These are phyloP conservation scores for Candida morakotiae DNA, from an alignment of 805 yeast genomes.

Conservation along the genomic window DNA sequence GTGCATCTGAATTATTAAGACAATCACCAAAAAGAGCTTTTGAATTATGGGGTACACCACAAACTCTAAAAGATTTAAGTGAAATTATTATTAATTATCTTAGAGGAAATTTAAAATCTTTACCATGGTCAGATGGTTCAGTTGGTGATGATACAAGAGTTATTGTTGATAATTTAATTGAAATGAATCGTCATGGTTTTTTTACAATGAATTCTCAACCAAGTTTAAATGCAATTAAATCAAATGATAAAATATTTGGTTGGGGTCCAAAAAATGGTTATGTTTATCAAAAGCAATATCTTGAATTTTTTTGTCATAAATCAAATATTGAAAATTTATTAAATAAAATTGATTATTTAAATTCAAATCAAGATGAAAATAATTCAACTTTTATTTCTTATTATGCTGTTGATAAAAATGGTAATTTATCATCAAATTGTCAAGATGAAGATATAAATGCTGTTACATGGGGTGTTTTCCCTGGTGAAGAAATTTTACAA, in stretches of 20 bases:
- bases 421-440: conserved; percentile 64
- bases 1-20: conserved; percentile 74
- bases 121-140: conserved; percentile 97
- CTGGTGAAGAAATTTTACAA: conserved; percentile 90
- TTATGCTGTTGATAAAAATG: conserved; percentile 64
- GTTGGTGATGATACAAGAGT: conserved; percentile 69
- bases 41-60: conserved; percentile 88
- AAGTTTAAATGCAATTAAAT: conserved; percentile 73
- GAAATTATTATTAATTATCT: conserved; percentile 65
- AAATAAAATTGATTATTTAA: conserved; percentile 40
- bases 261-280: conserved; percentile 96
- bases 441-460: conserved; percentile 80
- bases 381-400: conserved; percentile 56
- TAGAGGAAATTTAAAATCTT: conserved; percentile 61
- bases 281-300: conserved; percentile 90
- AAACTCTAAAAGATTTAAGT: conserved; percentile 53
- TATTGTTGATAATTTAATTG: conserved; percentile 54
- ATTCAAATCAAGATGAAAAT: conserved; percentile 34
- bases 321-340: conserved; percentile 37
- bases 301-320: conserved; percentile 79
- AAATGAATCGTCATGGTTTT: conserved; percentile 63
- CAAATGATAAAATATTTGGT: conserved; percentile 70
- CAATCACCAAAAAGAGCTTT: conserved; percentile 77
- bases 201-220: conserved; percentile 93
- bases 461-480: conserved; percentile 98